Conservation (phyloP, 2,329 filamentous ascomycete genomes). For the Knoxdaviesia capensis region DNA sequence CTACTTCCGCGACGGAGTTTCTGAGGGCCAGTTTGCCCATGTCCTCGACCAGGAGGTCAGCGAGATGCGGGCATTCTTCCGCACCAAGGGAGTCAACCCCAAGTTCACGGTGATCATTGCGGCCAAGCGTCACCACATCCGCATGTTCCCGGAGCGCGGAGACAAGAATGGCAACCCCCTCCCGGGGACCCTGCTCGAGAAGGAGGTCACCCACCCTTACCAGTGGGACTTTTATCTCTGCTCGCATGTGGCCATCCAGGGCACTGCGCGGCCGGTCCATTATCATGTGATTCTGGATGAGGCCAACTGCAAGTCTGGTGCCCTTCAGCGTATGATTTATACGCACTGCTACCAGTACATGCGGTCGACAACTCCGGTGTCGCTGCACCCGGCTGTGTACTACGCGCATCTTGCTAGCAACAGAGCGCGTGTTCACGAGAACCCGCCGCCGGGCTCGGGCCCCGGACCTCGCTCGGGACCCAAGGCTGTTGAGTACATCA, state of each 20-base stretch:
- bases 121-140: conserved; percentile 85
- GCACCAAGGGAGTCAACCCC: conserved; percentile 20
- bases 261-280: conserved; percentile 78
- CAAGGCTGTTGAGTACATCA: conserved; percentile 20
- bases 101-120: conserved; percentile 76
- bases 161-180: conserved; percentile 68
- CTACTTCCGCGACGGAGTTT: conserved; percentile 86
- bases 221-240: conserved; percentile 69
- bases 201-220: conserved; percentile 74
- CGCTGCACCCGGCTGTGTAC: conserved; percentile 75
- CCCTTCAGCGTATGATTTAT: conserved; percentile 76
- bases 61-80: conserved; percentile 44
- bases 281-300: conserved; percentile 85
- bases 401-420: conserved; percentile 82
- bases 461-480: conserved; percentile 21
- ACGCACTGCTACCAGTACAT: conserved; percentile 89
- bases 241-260: conserved; percentile 61
- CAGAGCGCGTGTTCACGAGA: conserved; percentile 59
- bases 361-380: conserved; percentile 81
- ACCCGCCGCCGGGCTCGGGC: conserved; percentile 16
- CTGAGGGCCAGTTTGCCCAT: conserved; percentile 65
- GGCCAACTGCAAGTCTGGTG: conserved; percentile 41
- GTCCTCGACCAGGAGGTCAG: conserved; percentile 62
- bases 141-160: conserved; percentile 61
- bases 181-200: conserved; percentile 74